These are phyloP conservation scores for Geotrichum macrosporum DNA, from an alignment of 1,139 yeast genomes.

Conservation along the genomic window DNA sequence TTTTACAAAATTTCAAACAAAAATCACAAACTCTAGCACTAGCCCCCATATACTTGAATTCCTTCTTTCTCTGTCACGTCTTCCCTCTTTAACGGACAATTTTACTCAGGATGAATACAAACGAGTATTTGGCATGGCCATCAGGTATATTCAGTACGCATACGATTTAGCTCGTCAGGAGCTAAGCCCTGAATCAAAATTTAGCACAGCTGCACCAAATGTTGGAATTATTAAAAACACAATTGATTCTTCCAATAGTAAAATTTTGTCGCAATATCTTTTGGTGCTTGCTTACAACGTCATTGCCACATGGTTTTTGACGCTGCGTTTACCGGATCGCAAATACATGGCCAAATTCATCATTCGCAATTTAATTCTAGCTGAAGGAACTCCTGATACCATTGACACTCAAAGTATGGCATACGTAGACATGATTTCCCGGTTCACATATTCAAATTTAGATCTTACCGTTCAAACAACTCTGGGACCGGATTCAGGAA, in stretches of 20 bases:
- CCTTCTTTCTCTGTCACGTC: slow-evolving; percentile 57
- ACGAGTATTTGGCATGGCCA: slow-evolving; percentile 77
- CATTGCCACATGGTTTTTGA: slow-evolving; percentile 68
- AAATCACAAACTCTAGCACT: slow-evolving; percentile 65
- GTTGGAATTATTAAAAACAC: slow-evolving; percentile 23
- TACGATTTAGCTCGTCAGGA: slow-evolving; percentile 44
- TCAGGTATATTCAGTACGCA: slow-evolving; percentile 71
- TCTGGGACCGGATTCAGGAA: slow-evolving; percentile 25
- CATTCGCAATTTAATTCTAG: slow-evolving; percentile 51
- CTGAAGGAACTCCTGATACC: slow-evolving; percentile 41
- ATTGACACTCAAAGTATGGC: slow-evolving; percentile 57
- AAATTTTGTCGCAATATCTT: slow-evolving; percentile 53
- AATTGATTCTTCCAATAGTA: slow-evolving; percentile 18
- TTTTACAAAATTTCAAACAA: slow-evolving; percentile 64
- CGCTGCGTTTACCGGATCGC: slow-evolving; percentile 57
- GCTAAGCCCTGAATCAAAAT: slow-evolving; percentile 43
- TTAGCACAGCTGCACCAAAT: slow-evolving; percentile 38
- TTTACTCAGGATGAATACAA: slow-evolving; percentile 74
- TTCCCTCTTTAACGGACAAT: slow-evolving; percentile 65
- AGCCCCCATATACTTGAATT: slow-evolving; percentile 76
- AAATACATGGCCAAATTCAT: slow-evolving; percentile 59
- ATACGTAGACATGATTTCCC: slow-evolving; percentile 59
- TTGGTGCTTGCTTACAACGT: slow-evolving; percentile 63
- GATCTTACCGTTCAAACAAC: slow-evolving; percentile 47
- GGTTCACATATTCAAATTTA: slow-evolving; percentile 64